Evolutionary conservation across 139 green algal species (phyloP), one percentile per base, ranked within the genome.

Genomic region (Picochlorum costavermella): DNA sequence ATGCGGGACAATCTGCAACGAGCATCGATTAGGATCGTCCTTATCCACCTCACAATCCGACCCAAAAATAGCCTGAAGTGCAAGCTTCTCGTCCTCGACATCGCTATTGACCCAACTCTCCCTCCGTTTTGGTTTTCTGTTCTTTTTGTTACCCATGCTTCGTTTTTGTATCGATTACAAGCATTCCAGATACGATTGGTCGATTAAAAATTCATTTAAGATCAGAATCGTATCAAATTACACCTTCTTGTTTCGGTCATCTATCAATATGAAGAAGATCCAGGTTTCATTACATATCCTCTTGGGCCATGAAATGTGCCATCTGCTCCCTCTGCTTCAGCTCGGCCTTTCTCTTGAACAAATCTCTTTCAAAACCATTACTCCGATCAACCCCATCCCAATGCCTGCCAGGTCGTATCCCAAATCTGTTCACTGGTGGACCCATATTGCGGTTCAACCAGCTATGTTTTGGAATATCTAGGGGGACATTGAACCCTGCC

Each of bases 341-440:
- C 57, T 80, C 62, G 50, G 80, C 88, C 69, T 82, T 56, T 46
- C 64, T 60, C 64, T 81, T 83, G 65, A 92, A 89, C 71, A 90
- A 81, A 16, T 90, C 72, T 44, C 56, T 64, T 81, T 97, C 91
- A 76, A 97, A 97, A 26, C 92, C 92, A 50, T 84, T 98, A 69
- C 74, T 87, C 37, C 93, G 83, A 79, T 97, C 86, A 20, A 97
- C 91, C 1, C 93, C 93, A 61, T 98, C 93, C 93, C 93, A 98
- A 79, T 98, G 92, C 2, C 92, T 81, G 4, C 93, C 93, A 1
- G 93, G 93, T 6, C 70, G 64, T 59, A 98, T 97, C 63, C 74
- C 76, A 72, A 92, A 98, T 36, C 93, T 81, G 66, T 98, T 98
- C 53, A 51, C 60, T 4, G 90, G 84, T 10, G 85, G 64, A 0